Percentiles rank a stretch among this genome's conserved stretches.
phyloP scores from a whole-genome alignment of 2,329 filamentous ascomycete species.

The Fusarium sp. region DNA sequence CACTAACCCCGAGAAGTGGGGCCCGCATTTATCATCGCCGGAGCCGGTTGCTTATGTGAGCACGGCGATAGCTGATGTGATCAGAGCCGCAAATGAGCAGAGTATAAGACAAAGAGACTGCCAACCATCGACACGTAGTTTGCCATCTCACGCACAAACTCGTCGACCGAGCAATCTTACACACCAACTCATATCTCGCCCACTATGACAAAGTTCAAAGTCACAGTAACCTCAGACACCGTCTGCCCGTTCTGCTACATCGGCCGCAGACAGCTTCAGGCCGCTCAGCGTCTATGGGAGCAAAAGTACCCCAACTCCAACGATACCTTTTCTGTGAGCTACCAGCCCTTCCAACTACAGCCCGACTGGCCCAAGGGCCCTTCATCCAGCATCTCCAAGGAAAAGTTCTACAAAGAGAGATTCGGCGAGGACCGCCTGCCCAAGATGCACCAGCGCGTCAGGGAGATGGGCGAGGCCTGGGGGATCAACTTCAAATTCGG shows the following conservation, averaged over 20 bases:
- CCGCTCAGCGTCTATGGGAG: slow-evolving; percentile 57
- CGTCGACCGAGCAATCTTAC: slow-evolving; percentile 1
- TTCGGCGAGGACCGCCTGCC: slow-evolving; percentile 74
- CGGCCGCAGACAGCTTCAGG: slow-evolving; percentile 58
- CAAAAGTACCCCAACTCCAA: slow-evolving; percentile 54
- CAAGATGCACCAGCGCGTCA: slow-evolving; percentile 47
- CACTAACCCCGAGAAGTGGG: slow-evolving; percentile 26
- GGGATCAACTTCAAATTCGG: slow-evolving; percentile 65
- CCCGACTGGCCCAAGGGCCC: slow-evolving; percentile 50
- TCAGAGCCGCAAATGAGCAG: slow-evolving; percentile 14
- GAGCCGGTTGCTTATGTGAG: slow-evolving; percentile 32
- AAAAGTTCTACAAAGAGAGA: slow-evolving; percentile 50
- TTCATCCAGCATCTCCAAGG: slow-evolving; percentile 51
- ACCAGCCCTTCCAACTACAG: slow-evolving; percentile 59
- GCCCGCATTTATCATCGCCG: slow-evolving; percentile 2
- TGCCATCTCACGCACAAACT: background rate
- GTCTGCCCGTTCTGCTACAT: slow-evolving; percentile 65
- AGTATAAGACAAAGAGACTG: slow-evolving; percentile 19
- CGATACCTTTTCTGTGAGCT: slow-evolving; percentile 69
- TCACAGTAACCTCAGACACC: slow-evolving; percentile 62
- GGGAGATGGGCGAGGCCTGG: slow-evolving; percentile 46
- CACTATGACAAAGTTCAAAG: slow-evolving; percentile 68
- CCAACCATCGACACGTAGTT: background rate
- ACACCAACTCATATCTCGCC: background rate
- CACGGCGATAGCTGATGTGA: slow-evolving; percentile 22